Conservation (phyloP, 805 yeast species). For the Hanseniaspora thailandica region DNA sequence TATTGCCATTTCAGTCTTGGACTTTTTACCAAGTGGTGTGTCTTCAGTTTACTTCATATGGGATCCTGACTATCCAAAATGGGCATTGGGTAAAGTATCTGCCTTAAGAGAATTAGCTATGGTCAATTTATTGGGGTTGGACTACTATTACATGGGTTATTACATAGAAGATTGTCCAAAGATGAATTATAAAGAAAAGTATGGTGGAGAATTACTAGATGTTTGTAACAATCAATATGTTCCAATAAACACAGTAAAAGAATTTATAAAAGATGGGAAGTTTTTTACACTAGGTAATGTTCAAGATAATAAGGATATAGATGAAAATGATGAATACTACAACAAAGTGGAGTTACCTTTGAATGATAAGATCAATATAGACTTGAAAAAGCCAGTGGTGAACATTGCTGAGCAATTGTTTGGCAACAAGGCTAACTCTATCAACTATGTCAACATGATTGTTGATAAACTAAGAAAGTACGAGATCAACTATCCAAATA, state of each 20-base stretch:
- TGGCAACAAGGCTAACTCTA: slow-evolving; percentile 29
- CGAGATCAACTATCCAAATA: slow-evolving; percentile 20
- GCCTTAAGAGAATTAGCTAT: slow-evolving; percentile 59
- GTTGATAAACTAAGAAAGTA: slow-evolving; percentile 18
- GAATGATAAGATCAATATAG: slow-evolving; percentile 14
- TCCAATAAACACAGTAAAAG: slow-evolving; percentile 19
- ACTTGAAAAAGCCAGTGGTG: slow-evolving; percentile 5
- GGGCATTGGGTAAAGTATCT: slow-evolving; percentile 67
- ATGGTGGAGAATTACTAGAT: slow-evolving; percentile 65
- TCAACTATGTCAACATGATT: slow-evolving; percentile 19
- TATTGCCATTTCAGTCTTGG: slow-evolving; percentile 67
- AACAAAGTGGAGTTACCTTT: slow-evolving; percentile 15
- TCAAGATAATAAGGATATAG: slow-evolving; percentile 6
- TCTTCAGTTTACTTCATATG: slow-evolving; percentile 82
- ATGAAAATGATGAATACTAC: slow-evolving; percentile 11
- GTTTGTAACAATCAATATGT: slow-evolving; percentile 37
- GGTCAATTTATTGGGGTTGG: slow-evolving; percentile 33
- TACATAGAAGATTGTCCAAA: slow-evolving; percentile 68
- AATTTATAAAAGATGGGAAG: slow-evolving; percentile 22
- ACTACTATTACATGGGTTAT: slow-evolving; percentile 66
- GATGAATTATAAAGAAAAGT: slow-evolving; percentile 69
- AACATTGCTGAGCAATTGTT: slow-evolving; percentile 33
- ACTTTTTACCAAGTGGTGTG: slow-evolving; percentile 60
- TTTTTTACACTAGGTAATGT: slow-evolving; percentile 20
- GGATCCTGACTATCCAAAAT: slow-evolving; percentile 64